phyloP scores from a whole-genome alignment of 2,329 filamentous ascomycete genomes.

The Sphaerulina musiva region DNA sequence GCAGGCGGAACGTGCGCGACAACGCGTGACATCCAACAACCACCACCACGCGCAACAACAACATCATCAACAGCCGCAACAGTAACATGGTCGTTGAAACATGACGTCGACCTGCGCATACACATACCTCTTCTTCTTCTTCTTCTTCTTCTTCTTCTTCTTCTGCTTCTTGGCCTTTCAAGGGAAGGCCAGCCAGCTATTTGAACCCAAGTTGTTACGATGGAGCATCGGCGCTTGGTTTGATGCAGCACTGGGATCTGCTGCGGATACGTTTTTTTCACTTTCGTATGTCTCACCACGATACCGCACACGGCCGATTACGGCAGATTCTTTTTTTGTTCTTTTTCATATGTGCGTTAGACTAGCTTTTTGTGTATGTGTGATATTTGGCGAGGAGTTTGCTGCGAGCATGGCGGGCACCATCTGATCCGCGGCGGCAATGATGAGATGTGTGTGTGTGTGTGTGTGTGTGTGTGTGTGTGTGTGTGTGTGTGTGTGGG shows the following conservation, averaged over 20 bases:
- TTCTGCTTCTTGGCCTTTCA: slow-evolving; percentile 7
- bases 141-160: too few species aligned
- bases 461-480: not conserved
- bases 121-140: slow-evolving; percentile 7
- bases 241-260: slow-evolving; percentile 2
- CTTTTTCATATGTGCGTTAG: slow-evolving; percentile 9
- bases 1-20: slow-evolving; percentile 31
- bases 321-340: not conserved
- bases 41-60: slow-evolving; percentile 24
- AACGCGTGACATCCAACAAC: slow-evolving; percentile 31
- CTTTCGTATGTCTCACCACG: slow-evolving; percentile 14
- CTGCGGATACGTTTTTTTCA: slow-evolving; percentile 2
- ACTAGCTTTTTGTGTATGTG: not conserved
- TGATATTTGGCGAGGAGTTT: slow-evolving; percentile 12
- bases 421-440: not conserved
- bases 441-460: not conserved
- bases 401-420: slow-evolving; percentile 9
- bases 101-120: not conserved
- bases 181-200: not conserved
- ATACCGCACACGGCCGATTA: not conserved
- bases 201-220: slow-evolving; percentile 17
- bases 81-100: not conserved
- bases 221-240: slow-evolving; percentile 23
- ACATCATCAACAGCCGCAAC: slow-evolving; percentile 14
- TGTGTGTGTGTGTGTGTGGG: not conserved